Percentiles rank a stretch among this genome's conserved stretches.
These are phyloP conservation scores for Parietichytrium sp. DNA, from an alignment of 108 stramenopile genomes.

Conservation along the genomic window DNA sequence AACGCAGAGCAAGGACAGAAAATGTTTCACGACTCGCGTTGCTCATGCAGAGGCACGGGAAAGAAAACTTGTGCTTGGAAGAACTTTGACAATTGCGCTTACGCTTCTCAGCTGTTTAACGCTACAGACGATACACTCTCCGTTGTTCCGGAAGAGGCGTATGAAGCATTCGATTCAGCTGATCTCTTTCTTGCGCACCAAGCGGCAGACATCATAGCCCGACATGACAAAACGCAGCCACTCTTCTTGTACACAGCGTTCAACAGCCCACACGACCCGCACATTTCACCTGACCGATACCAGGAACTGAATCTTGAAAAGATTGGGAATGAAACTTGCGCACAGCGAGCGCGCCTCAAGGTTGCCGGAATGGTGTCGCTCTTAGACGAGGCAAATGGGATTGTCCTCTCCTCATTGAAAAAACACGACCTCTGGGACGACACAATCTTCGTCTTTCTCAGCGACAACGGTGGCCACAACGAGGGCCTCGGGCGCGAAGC, in stretches of 20 bases:
- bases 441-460: not conserved
- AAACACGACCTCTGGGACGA: conserved; percentile 7
- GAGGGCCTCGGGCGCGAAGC: not conserved
- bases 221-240: not conserved
- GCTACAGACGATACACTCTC: not conserved
- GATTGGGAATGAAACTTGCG: not conserved
- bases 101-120: not conserved
- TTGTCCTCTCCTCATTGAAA: not conserved
- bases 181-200: not conserved
- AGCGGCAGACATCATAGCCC: not conserved
- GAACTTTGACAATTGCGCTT: not conserved
- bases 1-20: no score
- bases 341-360: not conserved
- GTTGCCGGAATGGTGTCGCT: conserved; percentile 10
- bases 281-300: not conserved
- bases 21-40: not conserved
- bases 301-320: not conserved
- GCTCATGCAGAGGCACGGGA: not conserved
- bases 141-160: not conserved
- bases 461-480: conserved; percentile 41
- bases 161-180: not conserved
- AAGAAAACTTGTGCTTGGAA: not conserved
- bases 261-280: conserved; percentile 18
- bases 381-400: not conserved
- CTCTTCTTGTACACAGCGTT: conserved; percentile 11